Conservation (phyloP, 768 basidiomycete species). For the Agrocybe praecox region DNA sequence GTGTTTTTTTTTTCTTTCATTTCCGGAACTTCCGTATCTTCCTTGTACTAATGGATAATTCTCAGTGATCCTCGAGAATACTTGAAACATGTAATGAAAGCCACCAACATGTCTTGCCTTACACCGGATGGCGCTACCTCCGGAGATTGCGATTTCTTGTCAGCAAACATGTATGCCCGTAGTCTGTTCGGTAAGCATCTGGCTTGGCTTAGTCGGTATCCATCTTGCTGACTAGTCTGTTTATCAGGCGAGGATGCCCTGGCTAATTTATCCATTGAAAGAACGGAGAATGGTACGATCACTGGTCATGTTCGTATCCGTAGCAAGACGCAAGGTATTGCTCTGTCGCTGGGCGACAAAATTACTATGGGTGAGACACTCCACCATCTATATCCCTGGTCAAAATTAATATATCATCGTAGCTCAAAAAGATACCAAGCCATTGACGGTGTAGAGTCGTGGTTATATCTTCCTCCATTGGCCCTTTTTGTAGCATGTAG, state of each 20-base stretch:
- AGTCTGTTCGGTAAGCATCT: slow-evolving; percentile 81
- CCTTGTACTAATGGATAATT: not conserved
- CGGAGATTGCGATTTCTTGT: slow-evolving; percentile 96
- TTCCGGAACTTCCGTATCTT: not conserved
- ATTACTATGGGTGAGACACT: slow-evolving; percentile 60
- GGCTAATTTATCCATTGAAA: slow-evolving; percentile 92
- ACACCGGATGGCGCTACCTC: slow-evolving; percentile 95
- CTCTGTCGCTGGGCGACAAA: slow-evolving; percentile 89
- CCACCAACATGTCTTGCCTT: slow-evolving; percentile 97
- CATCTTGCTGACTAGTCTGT: not conserved
- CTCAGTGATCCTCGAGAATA: slow-evolving; percentile 83
- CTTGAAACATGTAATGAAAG: slow-evolving; percentile 92
- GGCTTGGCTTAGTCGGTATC: not conserved
- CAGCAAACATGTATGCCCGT: slow-evolving; percentile 95
- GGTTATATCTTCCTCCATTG: not conserved
- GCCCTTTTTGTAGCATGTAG: not conserved
- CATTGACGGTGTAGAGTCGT: slow-evolving; percentile 13
- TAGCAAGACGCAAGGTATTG: slow-evolving; percentile 98
- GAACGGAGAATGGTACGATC: slow-evolving; percentile 78
- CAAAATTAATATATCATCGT: not conserved
- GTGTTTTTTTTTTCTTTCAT: slow-evolving; percentile 30
- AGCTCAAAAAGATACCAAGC: slow-evolving; percentile 25
- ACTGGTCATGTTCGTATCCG: slow-evolving; percentile 95
- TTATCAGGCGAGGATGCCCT: slow-evolving; percentile 88
- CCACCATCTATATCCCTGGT: slow-evolving; percentile 12